Evolutionary conservation across 306 rosid genomes (phyloP).

Genomic region (Dryas alaskensis): DNA sequence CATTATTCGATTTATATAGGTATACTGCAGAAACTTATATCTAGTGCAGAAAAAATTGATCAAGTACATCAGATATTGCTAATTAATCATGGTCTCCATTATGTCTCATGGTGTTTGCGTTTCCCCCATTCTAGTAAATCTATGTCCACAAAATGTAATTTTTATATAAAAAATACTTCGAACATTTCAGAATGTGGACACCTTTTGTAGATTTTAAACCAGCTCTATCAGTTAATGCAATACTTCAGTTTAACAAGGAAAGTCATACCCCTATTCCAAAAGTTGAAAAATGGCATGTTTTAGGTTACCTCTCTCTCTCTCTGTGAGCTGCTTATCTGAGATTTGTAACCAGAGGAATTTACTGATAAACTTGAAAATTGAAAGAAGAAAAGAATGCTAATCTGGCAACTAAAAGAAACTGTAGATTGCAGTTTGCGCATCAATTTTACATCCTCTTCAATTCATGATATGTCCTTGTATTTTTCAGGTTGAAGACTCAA

Average conservation of each 20-base stretch:
- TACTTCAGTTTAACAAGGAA: background rate
- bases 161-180: background rate
- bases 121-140: constrained; percentile 6
- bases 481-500: constrained; percentile 53
- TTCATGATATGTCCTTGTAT: background rate
- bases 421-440: background rate
- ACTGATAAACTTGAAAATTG: background rate
- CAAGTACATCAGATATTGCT: background rate
- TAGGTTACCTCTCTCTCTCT: background rate
- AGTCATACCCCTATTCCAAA: background rate
- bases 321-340: background rate
- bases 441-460: constrained; percentile 6
- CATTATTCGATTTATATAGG: background rate
- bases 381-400: background rate
- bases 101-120: background rate
- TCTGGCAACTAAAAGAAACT: background rate
- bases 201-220: background rate
- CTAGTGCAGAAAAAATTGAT: background rate
- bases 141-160: background rate
- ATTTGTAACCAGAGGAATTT: background rate
- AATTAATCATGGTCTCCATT: background rate
- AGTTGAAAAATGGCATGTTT: background rate
- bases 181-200: background rate
- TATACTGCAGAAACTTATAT: background rate
- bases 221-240: background rate